A percentile compares a stretch with the other conserved stretches of the same genome.
These are phyloP conservation scores for Hyaloraphidium curvatum DNA, from an alignment of 192 early-diverging fungal species.

Conservation along the genomic window DNA sequence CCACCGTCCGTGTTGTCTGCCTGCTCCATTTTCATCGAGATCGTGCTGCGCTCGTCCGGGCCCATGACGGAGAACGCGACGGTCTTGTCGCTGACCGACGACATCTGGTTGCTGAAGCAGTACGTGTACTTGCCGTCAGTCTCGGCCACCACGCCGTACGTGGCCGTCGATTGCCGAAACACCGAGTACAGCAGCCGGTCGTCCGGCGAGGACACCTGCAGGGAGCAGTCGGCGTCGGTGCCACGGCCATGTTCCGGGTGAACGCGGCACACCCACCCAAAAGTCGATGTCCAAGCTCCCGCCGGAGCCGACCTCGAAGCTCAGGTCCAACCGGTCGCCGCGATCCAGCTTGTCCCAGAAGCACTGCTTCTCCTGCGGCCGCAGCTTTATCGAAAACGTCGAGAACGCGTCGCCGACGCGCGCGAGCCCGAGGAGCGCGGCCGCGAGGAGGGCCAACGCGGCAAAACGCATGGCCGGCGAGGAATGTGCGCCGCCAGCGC, in stretches of 20 bases:
- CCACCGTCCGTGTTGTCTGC: too few species aligned
- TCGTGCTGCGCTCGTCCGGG: conserved; percentile 6
- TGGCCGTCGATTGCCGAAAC: conserved; percentile 5
- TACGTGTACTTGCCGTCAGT: conserved; percentile 37
- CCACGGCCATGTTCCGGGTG: neutral
- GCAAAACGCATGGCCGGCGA: too few species aligned
- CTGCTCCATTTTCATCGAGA: neutral
- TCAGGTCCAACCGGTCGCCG: conserved; percentile 39
- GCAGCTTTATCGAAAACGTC: conserved; percentile 7
- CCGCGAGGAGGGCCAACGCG: neutral
- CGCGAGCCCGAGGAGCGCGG: neutral
- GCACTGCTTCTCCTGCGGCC: conserved; percentile 25
- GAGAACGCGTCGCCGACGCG: neutral
- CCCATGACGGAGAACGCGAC: conserved; percentile 37
- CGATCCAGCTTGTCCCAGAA: conserved; percentile 42
- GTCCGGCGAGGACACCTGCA: conserved; percentile 13
- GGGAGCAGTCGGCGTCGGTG: neutral
- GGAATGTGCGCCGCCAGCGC: too few species aligned
- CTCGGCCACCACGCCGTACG: conserved; percentile 21
- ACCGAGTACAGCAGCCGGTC: conserved; percentile 9
- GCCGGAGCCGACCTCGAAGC: conserved; percentile 48
- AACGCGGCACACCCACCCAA: conserved; percentile 24
- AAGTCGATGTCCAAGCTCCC: conserved; percentile 49
- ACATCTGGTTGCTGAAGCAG: conserved; percentile 61
- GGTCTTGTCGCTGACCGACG: conserved; percentile 32